Evolutionary conservation across 2,329 filamentous ascomycete genomes (phyloP).

Genomic region (Dactylellina haptotyla): DNA sequence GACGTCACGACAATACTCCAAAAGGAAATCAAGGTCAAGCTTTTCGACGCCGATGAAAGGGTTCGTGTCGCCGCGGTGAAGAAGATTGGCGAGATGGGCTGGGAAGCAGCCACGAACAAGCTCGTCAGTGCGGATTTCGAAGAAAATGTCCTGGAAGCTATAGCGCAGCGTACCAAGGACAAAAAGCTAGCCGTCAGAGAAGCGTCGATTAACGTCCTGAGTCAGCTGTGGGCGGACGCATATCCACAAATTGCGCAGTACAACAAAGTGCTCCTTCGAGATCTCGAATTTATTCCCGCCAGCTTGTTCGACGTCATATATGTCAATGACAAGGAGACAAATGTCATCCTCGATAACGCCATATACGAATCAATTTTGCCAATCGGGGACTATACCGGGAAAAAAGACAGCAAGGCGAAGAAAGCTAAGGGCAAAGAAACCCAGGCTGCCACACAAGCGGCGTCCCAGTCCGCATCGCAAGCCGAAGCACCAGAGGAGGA

Average conservation of each 20-base stretch:
- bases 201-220: slow-evolving; percentile 85
- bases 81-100: slow-evolving; percentile 84
- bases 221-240: slow-evolving; percentile 92
- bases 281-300: slow-evolving; percentile 84
- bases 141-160: slow-evolving; percentile 73
- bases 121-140: slow-evolving; percentile 67
- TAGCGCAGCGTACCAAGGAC: slow-evolving; percentile 90
- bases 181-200: slow-evolving; percentile 81
- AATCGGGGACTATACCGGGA: slow-evolving; percentile 77
- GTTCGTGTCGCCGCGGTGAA: slow-evolving; percentile 90
- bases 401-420: slow-evolving; percentile 63
- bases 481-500: slow-evolving; percentile 61
- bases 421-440: slow-evolving; percentile 65
- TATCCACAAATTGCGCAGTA: slow-evolving; percentile 85
- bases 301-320: slow-evolving; percentile 89
- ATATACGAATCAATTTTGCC: slow-evolving; percentile 90
- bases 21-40: slow-evolving; percentile 75
- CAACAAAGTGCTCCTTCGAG: slow-evolving; percentile 76
- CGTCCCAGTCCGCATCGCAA: slow-evolving; percentile 60
- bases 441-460: slow-evolving; percentile 26
- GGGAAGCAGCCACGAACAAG: slow-evolving; percentile 79
- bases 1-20: slow-evolving; percentile 72
- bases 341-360: slow-evolving; percentile 82
- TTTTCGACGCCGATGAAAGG: slow-evolving; percentile 88
- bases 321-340: slow-evolving; percentile 86